Base-by-base conservation (phyloP, 805 yeast species). In the Saccharomycopsis vini region DNA sequence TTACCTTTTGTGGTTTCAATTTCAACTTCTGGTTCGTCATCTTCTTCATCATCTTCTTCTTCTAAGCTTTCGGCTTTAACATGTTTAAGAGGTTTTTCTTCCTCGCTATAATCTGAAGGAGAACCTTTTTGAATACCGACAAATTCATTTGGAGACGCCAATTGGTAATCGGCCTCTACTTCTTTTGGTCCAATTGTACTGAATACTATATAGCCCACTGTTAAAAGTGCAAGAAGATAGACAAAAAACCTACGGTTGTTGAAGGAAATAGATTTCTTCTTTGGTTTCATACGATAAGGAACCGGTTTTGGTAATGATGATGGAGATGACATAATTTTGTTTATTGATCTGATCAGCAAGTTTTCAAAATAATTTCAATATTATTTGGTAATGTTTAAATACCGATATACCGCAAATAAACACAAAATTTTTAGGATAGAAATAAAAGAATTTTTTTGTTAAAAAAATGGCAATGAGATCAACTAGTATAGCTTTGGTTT, bases 61-160 rank as follows among this genome's bases (percentile, higher is more conserved):
- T 44, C 19, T 54, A 52, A 13, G 21, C 7, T 68, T 68, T 68
- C 42, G 56, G n/a, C n/a, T n/a, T n/a, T n/a, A n/a, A n/a, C n/a
- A n/a, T n/a, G n/a, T n/a, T n/a, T n/a, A n/a, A n/a, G n/a, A n/a
- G n/a, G n/a, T n/a, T n/a, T n/a, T n/a, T n/a, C n/a, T n/a, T n/a
- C n/a, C n/a, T n/a, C n/a, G n/a, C n/a, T n/a, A n/a, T 55, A 46
- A 50, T 46, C 40, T 53, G 43, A 13, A 54, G 52, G 15, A 19
- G 40, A 40, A 18, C 48, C 48, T 31, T 44, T 44, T 16, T 40
- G 30, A 33, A 46, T 43, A 15, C 50, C 50, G 16, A 45, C 50
- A 37, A 48, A 48, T 18, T 48, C 51, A 24, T 48, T 48, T 5
- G 51, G 51, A 9, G 47, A 34, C 5, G 51, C 51, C 20, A 48